Evolutionary conservation across 169 alveolate species (phyloP).

Genomic region (Plasmodium reichenowi): DNA sequence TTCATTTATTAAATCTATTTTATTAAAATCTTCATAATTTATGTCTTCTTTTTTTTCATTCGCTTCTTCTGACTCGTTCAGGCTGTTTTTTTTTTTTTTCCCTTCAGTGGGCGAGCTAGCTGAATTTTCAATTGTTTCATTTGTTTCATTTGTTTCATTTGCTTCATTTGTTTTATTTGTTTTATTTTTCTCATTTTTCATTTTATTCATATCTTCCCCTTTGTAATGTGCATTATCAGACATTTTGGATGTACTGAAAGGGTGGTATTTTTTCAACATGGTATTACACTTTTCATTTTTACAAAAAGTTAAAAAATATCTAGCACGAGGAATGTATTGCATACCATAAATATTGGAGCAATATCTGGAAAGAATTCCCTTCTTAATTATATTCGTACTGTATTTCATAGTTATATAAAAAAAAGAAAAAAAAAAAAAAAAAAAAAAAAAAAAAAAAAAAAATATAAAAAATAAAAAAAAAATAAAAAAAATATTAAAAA

Average conservation of each 20-base stretch:
- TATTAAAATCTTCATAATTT: conserved; percentile 39
- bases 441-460: not conserved
- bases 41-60: conserved; percentile 16
- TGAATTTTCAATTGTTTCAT: not conserved
- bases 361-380: conserved; percentile 26
- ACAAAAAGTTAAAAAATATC: conserved; percentile 14
- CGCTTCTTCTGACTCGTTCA: conserved; percentile 25
- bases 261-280: conserved; percentile 7
- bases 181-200: not conserved
- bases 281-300: not conserved
- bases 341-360: conserved; percentile 4
- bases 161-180: not conserved
- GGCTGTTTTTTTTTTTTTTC: not conserved
- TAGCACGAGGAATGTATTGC: not conserved
- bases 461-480: not conserved
- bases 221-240: conserved; percentile 16
- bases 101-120: not conserved
- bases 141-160: too few species aligned
- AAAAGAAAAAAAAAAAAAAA: not conserved
- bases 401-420: conserved; percentile 22
- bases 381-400: conserved; percentile 16
- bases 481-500: not conserved
- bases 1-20: conserved; percentile 57
- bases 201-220: conserved; percentile 12
- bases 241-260: conserved; percentile 22